Base-by-base conservation (phyloP, 495 filamentous ascomycete species). In the Aspergillus steynii region DNA sequence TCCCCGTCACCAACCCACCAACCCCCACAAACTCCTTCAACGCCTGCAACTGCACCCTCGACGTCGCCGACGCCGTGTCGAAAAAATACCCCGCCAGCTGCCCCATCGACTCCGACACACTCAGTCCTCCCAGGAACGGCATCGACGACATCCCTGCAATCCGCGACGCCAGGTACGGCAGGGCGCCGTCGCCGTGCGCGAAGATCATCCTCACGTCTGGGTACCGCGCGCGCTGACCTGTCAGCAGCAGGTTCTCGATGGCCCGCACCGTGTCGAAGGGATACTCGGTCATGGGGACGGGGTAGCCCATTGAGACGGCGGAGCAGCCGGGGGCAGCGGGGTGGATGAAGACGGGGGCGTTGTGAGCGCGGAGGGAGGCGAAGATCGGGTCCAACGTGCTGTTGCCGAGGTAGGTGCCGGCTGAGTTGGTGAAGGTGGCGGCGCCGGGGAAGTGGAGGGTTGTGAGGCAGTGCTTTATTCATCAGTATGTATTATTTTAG, bases 241-340 rank as follows among this genome's bases (percentile, higher is more conserved):
- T 74, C 8, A 81, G 48, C 50, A 86, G 76, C 29, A 86, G 68
- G 54, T 84, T 80, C 59, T 73, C 71, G 1, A 85, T 70, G 1
- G 73, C 74, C 6, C 82, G 74, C 8, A 79, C 76, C 5, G 76
- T 82, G 37, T 86, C 84, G 66, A 87, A 84, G 9, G 83, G 71
- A 67, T 83, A 86, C 65, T 85, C 83, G n/a, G 82, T 74, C 65
- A 83, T 71, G 4, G 84, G 85, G 25, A 72, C 64, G 5, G 79
- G 77, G 54, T 79, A 77, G 37, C 58, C 63, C 69, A 66, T 2
- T 58, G 65, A 56, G 65, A 71, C 48, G 63, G 61, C 63, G 56
- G 53, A 49, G 60, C 64, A 75, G 50, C 62, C 69, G 4, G 73
- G 59, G 50, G 71, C 74, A 1, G 81, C 82, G 4, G 83, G 83